A percentile compares a stretch with the other conserved stretches of the same genome.
These are phyloP conservation scores for Chalaropsis thielavioides DNA, from an alignment of 2,329 filamentous ascomycete genomes.

Conservation along the genomic window DNA sequence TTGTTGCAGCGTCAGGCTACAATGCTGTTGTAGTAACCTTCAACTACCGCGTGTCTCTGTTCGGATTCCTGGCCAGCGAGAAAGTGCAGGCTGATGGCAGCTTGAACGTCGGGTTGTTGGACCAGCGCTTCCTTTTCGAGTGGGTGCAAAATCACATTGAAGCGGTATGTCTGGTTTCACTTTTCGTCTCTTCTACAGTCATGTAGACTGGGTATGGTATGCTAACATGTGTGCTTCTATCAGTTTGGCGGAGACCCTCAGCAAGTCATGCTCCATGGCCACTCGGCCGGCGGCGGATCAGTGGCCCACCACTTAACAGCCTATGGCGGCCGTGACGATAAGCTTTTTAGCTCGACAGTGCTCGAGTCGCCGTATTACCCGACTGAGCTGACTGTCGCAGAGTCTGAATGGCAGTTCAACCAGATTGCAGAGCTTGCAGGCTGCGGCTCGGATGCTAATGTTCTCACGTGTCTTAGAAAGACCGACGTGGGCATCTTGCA, in stretches of 20 bases:
- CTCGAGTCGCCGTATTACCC: constrained; percentile 37
- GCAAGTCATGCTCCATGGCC: constrained; percentile 32
- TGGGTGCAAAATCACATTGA: constrained; percentile 42
- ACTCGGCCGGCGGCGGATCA: constrained; percentile 32
- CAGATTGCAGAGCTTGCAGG: constrained; percentile 25
- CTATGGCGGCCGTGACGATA: constrained; percentile 31
- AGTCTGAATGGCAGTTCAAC: constrained; percentile 36
- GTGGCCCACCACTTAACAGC: constrained; percentile 36
- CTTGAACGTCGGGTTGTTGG: constrained; percentile 31
- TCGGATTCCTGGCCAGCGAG: constrained; percentile 33
- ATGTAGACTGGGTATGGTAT: background rate
- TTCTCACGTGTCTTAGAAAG: constrained; percentile 31
- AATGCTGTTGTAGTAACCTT: constrained; percentile 31
- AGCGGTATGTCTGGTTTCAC: constrained; percentile 24
- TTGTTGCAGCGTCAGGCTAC: constrained; percentile 26
- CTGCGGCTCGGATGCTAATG: constrained; percentile 25
- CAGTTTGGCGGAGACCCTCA: constrained; percentile 32
- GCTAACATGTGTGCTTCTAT: constrained; percentile 17
- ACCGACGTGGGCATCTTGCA: constrained; percentile 27
- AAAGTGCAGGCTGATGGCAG: constrained; percentile 23
- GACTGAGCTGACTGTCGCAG: constrained; percentile 30
- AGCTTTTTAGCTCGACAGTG: constrained; percentile 33
- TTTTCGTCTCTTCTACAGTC: background rate
- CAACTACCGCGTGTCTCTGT: constrained; percentile 34
- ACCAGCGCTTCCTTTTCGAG: constrained; percentile 35